Conservation (phyloP, 2,329 filamentous ascomycete genomes). For the Alternaria gaisen region DNA sequence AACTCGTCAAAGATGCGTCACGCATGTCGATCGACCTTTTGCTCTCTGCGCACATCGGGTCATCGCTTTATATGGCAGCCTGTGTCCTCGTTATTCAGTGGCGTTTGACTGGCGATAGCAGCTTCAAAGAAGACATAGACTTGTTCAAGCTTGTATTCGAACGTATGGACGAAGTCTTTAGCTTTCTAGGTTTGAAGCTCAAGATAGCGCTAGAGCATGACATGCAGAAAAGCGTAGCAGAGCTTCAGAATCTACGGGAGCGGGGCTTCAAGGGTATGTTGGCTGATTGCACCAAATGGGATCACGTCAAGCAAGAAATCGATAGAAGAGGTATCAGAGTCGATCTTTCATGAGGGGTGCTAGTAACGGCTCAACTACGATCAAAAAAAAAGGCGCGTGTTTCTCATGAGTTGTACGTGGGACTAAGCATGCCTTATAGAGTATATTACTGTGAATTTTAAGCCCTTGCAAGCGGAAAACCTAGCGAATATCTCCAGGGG, state of each 20-base stretch:
- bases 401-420: too few species aligned
- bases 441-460: too few species aligned
- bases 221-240: conserved; percentile 22
- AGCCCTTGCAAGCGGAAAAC: too few species aligned
- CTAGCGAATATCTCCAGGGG: too few species aligned
- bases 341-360: conserved; percentile 11
- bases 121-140: conserved; percentile 36
- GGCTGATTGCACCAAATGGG: conserved; percentile 42
- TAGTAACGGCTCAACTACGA: too few species aligned
- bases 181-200: conserved; percentile 40
- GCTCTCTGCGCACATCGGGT: conserved; percentile 34
- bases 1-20: conserved; percentile 40
- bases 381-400: too few species aligned
- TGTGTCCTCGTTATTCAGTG: conserved; percentile 41
- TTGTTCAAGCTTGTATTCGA: conserved; percentile 40
- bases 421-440: too few species aligned
- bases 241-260: conserved; percentile 24
- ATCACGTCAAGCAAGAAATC: conserved; percentile 21
- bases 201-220: conserved; percentile 36
- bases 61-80: conserved; percentile 35
- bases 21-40: conserved; percentile 38
- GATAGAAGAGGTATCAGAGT: conserved; percentile 20
- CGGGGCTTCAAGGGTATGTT: conserved; percentile 37
- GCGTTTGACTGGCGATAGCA: conserved; percentile 30
- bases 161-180: conserved; percentile 37